A percentile compares a stretch with the other conserved stretches of the same genome.
These are phyloP conservation scores for Pythium graminicola DNA, from an alignment of 352 stramenopile genomes.

Conservation along the genomic window DNA sequence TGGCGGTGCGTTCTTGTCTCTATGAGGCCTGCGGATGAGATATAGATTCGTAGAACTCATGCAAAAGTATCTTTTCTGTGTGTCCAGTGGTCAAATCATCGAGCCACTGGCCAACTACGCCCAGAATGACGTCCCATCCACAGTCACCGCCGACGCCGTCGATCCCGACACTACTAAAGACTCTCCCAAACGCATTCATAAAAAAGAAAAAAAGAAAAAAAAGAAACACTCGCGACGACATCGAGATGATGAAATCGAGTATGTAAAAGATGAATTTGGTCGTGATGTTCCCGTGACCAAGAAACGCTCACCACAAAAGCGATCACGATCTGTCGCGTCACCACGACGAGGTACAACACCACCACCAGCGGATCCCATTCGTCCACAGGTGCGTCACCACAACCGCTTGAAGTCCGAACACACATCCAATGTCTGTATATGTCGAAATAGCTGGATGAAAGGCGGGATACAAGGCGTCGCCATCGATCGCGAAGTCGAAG, in stretches of 20 bases:
- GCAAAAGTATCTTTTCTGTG: neutral
- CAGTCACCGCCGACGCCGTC: slow-evolving; percentile 9
- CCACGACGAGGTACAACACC: slow-evolving; percentile 2
- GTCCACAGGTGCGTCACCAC: slow-evolving; percentile 14
- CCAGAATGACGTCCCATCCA: too few species aligned
- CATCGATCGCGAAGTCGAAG: slow-evolving; percentile 14
- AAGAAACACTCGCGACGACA: slow-evolving; percentile 5
- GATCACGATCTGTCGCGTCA: neutral
- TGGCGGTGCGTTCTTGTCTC: slow-evolving; percentile 26
- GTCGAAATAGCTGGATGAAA: slow-evolving; percentile 10
- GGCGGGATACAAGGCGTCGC: neutral
- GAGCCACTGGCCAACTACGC: slow-evolving; percentile 20
- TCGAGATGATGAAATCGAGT: slow-evolving; percentile 1
- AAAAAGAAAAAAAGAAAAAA: slow-evolving; percentile 27
- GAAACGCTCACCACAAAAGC: slow-evolving; percentile 9
- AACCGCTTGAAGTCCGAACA: neutral
- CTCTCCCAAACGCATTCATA: too few species aligned
- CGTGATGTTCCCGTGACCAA: slow-evolving; percentile 46
- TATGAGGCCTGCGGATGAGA: neutral
- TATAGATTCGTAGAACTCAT: neutral
- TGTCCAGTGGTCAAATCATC: slow-evolving; percentile 27
- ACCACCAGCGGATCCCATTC: slow-evolving; percentile 15
- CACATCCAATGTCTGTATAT: neutral
- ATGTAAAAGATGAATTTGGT: slow-evolving; percentile 73
- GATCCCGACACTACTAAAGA: slow-evolving; percentile 19